Conservation (phyloP, 2,329 filamentous ascomycete genomes). For the Aspergillus flavus region DNA sequence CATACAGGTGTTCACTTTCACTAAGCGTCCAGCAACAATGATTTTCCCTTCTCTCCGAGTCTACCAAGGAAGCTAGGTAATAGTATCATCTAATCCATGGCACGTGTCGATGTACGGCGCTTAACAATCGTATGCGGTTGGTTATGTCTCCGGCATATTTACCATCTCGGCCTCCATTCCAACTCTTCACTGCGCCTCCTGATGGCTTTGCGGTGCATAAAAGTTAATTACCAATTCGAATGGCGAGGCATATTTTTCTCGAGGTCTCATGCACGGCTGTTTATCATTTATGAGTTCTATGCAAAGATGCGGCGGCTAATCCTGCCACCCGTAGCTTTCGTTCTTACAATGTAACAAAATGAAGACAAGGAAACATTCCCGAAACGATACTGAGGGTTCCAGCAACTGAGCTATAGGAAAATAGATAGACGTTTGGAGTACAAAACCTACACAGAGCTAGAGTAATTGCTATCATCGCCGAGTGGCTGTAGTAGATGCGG, state of each 20-base stretch:
- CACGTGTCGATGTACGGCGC: background rate
- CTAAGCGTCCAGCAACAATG: background rate
- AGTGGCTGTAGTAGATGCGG: background rate
- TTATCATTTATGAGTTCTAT: background rate
- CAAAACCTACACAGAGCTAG: background rate
- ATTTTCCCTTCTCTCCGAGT: background rate
- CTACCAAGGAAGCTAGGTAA: background rate
- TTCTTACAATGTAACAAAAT: background rate
- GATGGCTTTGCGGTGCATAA: background rate
- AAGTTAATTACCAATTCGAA: background rate
- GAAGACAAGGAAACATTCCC: background rate
- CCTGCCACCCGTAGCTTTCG: background rate
- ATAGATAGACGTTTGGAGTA: background rate
- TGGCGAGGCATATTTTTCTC: background rate
- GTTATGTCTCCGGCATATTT: background rate
- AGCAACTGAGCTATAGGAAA: background rate
- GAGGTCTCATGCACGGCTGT: background rate
- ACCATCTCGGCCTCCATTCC: background rate
- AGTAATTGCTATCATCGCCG: background rate
- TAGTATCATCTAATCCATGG: background rate
- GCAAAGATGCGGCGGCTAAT: background rate
- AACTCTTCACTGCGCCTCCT: background rate
- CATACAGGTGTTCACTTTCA: background rate
- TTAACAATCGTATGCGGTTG: background rate
- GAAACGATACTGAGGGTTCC: background rate